A percentile compares a stretch with the other conserved stretches of the same genome.
Evolutionary conservation across 768 basidiomycete genomes (phyloP).

Genomic region (Trametes elegans): DNA sequence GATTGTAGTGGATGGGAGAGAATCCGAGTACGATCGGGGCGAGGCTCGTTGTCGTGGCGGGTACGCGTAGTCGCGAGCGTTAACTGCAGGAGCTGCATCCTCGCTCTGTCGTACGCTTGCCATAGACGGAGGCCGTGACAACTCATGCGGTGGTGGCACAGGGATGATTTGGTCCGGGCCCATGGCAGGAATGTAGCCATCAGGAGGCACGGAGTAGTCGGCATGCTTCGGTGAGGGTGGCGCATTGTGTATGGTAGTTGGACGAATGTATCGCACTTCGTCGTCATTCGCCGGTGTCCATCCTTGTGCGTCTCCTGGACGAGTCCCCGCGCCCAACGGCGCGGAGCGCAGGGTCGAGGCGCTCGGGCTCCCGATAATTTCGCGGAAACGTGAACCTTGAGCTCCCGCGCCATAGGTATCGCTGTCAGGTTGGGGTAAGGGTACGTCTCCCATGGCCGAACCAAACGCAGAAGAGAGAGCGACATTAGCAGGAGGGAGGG

Average conservation of each 20-base stretch:
- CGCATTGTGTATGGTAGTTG: constrained; percentile 13
- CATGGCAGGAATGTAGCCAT: constrained; percentile 26
- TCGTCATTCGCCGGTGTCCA: constrained; percentile 14
- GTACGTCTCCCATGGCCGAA: not conserved
- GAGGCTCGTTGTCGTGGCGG: constrained; percentile 5
- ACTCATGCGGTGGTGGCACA: constrained; percentile 21
- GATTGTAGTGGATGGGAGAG: constrained; percentile 25
- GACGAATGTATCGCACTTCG: constrained; percentile 4
- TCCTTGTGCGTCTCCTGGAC: not conserved
- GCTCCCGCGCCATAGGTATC: constrained; percentile 5
- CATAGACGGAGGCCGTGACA: constrained; percentile 9
- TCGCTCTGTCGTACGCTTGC: constrained; percentile 6
- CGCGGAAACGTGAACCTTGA: constrained; percentile 27
- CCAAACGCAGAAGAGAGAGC: constrained; percentile 7
- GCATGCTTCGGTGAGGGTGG: constrained; percentile 20
- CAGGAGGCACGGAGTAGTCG: constrained; percentile 20
- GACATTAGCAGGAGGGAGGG: constrained; percentile 1
- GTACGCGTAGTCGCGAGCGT: constrained; percentile 21
- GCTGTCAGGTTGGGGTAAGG: not conserved
- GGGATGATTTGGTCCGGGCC: constrained; percentile 19
- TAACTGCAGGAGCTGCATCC: not conserved
- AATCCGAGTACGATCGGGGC: constrained; percentile 24
- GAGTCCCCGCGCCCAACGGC: not conserved
- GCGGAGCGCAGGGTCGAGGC: constrained; percentile 18
- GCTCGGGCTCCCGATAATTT: constrained; percentile 24